Evolutionary conservation across 495 filamentous ascomycete species (phyloP).

Genomic region (Neohortaea acidophila): DNA sequence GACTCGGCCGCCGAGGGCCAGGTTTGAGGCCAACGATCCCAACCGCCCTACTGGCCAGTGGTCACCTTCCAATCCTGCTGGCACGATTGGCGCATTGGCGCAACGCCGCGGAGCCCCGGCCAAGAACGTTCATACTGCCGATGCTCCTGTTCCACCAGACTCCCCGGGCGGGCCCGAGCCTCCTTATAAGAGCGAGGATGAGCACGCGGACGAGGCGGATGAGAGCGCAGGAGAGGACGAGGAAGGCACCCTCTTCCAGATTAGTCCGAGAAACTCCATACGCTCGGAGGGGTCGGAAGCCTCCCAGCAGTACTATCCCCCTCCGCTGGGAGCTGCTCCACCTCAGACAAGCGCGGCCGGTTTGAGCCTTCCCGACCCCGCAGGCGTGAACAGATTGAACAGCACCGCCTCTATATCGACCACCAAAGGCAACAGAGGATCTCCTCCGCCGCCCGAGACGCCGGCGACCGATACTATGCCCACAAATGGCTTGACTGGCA

Average conservation of each 20-base stretch:
- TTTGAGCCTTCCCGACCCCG: constrained; percentile 30
- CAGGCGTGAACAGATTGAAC: constrained; percentile 58
- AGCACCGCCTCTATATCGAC: constrained; percentile 87
- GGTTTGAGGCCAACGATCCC: constrained; percentile 26
- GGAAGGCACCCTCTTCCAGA: constrained; percentile 13
- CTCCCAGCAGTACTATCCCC: constrained; percentile 51
- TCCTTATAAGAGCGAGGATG: constrained; percentile 51
- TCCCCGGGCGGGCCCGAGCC: constrained; percentile 49
- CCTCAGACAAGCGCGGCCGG: constrained; percentile 6
- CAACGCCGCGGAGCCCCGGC: constrained; percentile 29
- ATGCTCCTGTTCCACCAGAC: constrained; percentile 10
- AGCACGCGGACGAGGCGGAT: too few relatives aligned
- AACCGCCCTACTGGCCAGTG: constrained; percentile 24
- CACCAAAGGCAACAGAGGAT: constrained; percentile 79
- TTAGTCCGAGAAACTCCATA: constrained; percentile 24
- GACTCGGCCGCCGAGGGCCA: constrained; percentile 8
- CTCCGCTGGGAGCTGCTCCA: constrained; percentile 20
- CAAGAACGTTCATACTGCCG: constrained; percentile 13
- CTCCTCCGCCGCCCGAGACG: constrained; percentile 89
- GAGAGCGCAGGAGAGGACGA: constrained; percentile 6
- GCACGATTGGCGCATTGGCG: constrained; percentile 24
- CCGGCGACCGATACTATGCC: constrained; percentile 64
- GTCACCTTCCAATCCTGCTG: constrained; percentile 13
- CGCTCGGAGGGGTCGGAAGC: constrained; percentile 41
- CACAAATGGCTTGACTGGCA: constrained; percentile 42